Percentiles rank a stretch among this genome's conserved stretches.
Conservation (phyloP, 257 asterid species). For the Salvia hispanica region DNA sequence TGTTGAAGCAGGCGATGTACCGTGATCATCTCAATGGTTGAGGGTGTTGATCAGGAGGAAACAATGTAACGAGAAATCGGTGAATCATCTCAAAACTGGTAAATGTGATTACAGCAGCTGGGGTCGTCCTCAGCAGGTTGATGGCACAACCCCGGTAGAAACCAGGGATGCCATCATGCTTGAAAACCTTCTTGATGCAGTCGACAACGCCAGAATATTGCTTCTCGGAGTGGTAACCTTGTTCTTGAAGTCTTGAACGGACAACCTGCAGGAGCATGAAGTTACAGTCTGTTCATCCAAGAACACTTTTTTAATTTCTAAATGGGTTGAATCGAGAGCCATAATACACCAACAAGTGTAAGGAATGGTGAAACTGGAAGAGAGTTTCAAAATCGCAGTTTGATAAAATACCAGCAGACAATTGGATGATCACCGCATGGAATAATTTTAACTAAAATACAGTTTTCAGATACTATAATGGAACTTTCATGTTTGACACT, state of each 20-base stretch:
- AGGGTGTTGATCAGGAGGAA: conserved; percentile 65
- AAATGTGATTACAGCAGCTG: conserved; percentile 93
- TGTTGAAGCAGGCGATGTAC: conserved; percentile 4
- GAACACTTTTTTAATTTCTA: background rate
- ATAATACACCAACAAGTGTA: background rate
- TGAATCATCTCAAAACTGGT: conserved; percentile 96
- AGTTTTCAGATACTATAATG: background rate
- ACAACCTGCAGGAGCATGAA: conserved; percentile 54
- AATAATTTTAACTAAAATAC: background rate
- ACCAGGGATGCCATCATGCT: conserved; percentile 73
- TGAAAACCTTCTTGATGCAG: conserved; percentile 73
- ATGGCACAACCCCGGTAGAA: conserved; percentile 94
- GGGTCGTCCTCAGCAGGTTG: conserved; percentile 82
- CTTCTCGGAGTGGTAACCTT: conserved; percentile 77
- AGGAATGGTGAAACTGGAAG: background rate
- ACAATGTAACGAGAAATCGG: conserved; percentile 59
- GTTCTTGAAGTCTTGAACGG: conserved; percentile 93
- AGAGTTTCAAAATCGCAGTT: background rate
- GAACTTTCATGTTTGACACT: background rate
- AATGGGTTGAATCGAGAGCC: background rate
- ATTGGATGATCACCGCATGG: background rate
- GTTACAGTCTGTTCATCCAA: background rate
- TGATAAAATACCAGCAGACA: too few species aligned
- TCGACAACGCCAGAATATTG: conserved; percentile 79
- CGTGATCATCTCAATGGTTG: conserved; percentile 43